Evolutionary conservation across 805 yeast genomes (phyloP), one percentile per base, ranked within the genome.

Genomic region (Saccharomycopsis sp.): DNA sequence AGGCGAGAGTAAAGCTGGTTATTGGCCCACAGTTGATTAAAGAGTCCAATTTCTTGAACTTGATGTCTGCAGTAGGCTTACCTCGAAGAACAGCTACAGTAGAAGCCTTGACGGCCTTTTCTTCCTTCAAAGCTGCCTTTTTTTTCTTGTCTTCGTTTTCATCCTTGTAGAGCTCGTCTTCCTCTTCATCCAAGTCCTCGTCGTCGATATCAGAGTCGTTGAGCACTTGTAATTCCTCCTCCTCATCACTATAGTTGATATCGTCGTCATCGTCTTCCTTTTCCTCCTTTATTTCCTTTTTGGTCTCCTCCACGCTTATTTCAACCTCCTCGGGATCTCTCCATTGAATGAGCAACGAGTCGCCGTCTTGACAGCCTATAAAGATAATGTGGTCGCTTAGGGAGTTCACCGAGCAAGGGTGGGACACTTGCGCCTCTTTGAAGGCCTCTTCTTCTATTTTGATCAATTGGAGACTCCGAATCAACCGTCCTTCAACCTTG

Each of bases 1-100:
- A 75, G 0, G 91, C 97, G 37, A 84, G 64, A 0, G 91, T 77
- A 61, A 91, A 77, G 47, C 83, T 81, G 1, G 87, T 75, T 12
- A 87, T 73, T 0, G 97, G 96, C 0, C 97, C 97, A 63, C 79
- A 75, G 64, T 84, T 87, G 1, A 77, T 65, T 9, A 91, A 66
- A 1, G 72, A 70, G 62, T 89, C 94, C 34, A 78, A 72, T 18
- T 74, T 65, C 16, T 73, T 69, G 58, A 85, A 80, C 62, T 71
- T 67, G 62, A 72, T 69, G 8, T 46, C 53, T n/a, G 34, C 18
- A n/a, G 50, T 58, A 23, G 23, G 24, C 29, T 40, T 44, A 5
- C 97, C 97, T 63, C 79, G 75, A 65, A 84, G 87, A 2, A 77
- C 65, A 34, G 78, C 72, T 20, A 74, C 64, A 16, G 73, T 69